These are phyloP conservation scores for Penicillium sp. DNA, from an alignment of 2,329 filamentous ascomycete genomes.

Conservation along the genomic window DNA sequence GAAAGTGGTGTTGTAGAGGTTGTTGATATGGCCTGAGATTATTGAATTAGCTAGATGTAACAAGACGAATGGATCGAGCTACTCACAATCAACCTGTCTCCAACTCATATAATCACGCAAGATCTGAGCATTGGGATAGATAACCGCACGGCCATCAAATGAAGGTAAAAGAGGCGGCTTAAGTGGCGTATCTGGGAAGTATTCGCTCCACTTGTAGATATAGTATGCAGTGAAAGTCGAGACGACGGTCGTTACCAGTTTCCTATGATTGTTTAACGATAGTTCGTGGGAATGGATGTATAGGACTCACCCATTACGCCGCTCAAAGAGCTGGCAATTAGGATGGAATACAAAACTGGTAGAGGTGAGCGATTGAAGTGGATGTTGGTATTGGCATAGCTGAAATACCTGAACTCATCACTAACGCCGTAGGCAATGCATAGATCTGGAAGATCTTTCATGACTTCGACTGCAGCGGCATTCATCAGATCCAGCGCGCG, in stretches of 20 bases:
- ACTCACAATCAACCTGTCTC: slow-evolving; percentile 91
- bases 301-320: slow-evolving; percentile 67
- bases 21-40: slow-evolving; percentile 84
- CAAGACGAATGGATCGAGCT: neutral
- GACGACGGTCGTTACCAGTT: slow-evolving; percentile 85
- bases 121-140: slow-evolving; percentile 80
- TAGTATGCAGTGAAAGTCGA: slow-evolving; percentile 95
- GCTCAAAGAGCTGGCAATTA: slow-evolving; percentile 77
- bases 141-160: slow-evolving; percentile 89
- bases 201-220: slow-evolving; percentile 73
- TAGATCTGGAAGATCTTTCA: slow-evolving; percentile 81
- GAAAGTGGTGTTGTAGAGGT: slow-evolving; percentile 96
- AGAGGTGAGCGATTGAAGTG: neutral
- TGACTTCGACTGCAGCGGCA: slow-evolving; percentile 78
- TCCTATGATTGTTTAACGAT: slow-evolving; percentile 54
- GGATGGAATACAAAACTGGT: slow-evolving; percentile 85
- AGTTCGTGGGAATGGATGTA: neutral
- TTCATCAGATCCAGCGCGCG: slow-evolving; percentile 94
- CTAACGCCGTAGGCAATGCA: slow-evolving; percentile 89
- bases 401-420: slow-evolving; percentile 73
- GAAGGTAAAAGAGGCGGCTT: slow-evolving; percentile 72
- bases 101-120: slow-evolving; percentile 94
- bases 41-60: neutral
- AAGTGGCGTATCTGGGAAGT: slow-evolving; percentile 72
- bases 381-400: neutral